phyloP scores from a whole-genome alignment of 2,329 filamentous ascomycete genomes.

The Keithomyces neogunnii region DNA sequence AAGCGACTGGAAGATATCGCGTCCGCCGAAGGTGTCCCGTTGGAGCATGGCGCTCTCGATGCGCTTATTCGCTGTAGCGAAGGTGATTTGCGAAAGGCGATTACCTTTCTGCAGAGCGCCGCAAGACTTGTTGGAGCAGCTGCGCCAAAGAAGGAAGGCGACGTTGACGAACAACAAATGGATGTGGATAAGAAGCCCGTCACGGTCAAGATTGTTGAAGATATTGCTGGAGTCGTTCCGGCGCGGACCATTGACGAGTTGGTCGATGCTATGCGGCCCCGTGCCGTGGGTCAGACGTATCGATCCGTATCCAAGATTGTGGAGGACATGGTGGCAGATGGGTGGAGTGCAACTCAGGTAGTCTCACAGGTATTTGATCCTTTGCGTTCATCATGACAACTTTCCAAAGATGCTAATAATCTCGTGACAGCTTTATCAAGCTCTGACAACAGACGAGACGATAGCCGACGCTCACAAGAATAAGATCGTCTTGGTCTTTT shows the following conservation, averaged over 20 bases:
- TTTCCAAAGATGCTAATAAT: conserved; percentile 7
- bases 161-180: conserved; percentile 54
- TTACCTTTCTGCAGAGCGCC: conserved; percentile 94
- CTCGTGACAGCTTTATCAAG: conserved; percentile 61
- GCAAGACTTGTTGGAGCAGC: conserved; percentile 73
- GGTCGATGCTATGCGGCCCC: conserved; percentile 67
- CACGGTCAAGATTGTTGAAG: conserved; percentile 74
- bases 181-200: conserved; percentile 53
- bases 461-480: conserved; percentile 84
- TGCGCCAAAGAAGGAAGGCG: conserved; percentile 34
- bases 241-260: conserved; percentile 61
- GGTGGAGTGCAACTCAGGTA: conserved; percentile 90
- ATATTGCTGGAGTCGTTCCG: conserved; percentile 94
- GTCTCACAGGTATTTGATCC: conserved; percentile 57
- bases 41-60: conserved; percentile 75
- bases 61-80: conserved; percentile 82
- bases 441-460: conserved; percentile 73
- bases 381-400: conserved; percentile 2
- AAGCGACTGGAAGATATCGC: conserved; percentile 78
- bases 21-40: conserved; percentile 60
- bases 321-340: conserved; percentile 87
- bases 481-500: conserved; percentile 80
- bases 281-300: conserved; percentile 56
- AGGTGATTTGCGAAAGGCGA: conserved; percentile 90
- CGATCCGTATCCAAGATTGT: conserved; percentile 68